Conservation (phyloP, 176 grass and related monocot species). For the Oryza meridionalis region DNA sequence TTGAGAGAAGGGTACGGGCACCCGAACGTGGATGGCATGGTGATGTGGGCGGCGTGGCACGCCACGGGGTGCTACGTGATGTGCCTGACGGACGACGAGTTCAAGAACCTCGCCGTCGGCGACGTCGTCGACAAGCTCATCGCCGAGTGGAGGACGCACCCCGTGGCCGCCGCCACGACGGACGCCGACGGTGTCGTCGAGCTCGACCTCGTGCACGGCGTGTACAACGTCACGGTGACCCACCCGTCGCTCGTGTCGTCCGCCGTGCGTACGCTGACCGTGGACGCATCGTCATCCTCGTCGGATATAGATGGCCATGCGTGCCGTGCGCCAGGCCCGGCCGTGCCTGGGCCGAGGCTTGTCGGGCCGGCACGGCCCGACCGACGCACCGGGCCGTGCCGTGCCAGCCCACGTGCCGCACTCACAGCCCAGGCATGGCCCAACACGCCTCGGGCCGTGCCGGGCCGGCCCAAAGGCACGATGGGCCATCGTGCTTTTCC, state of each 20-base stretch:
- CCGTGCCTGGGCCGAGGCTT: too few species aligned
- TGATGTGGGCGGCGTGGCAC: constrained; percentile 70
- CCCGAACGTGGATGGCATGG: constrained; percentile 62
- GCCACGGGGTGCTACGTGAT: constrained; percentile 51
- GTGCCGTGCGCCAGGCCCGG: too few species aligned
- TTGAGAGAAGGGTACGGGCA: constrained; percentile 63
- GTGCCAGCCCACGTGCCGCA: too few species aligned
- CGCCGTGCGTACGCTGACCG: constrained; percentile 28
- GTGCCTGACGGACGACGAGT: constrained; percentile 67
- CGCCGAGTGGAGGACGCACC: constrained; percentile 49
- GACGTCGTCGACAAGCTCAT: constrained; percentile 64
- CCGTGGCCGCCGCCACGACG: constrained; percentile 5
- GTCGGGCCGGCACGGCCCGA: too few species aligned
- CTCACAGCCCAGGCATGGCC: too few species aligned
- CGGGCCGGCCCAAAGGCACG: too few species aligned
- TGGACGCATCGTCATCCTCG: neutral
- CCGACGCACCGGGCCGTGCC: too few species aligned
- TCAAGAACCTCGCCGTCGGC: constrained; percentile 56
- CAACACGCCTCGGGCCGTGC: too few species aligned
- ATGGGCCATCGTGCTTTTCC: too few species aligned
- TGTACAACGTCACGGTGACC: constrained; percentile 48
- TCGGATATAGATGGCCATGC: too few species aligned
- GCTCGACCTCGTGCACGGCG: constrained; percentile 51
- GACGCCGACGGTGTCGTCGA: constrained; percentile 38
- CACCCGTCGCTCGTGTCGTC: constrained; percentile 31